Evolutionary conservation across 768 basidiomycete genomes (phyloP), one percentile per base, ranked within the genome.

Genomic region (Filobasidium wieringae): DNA sequence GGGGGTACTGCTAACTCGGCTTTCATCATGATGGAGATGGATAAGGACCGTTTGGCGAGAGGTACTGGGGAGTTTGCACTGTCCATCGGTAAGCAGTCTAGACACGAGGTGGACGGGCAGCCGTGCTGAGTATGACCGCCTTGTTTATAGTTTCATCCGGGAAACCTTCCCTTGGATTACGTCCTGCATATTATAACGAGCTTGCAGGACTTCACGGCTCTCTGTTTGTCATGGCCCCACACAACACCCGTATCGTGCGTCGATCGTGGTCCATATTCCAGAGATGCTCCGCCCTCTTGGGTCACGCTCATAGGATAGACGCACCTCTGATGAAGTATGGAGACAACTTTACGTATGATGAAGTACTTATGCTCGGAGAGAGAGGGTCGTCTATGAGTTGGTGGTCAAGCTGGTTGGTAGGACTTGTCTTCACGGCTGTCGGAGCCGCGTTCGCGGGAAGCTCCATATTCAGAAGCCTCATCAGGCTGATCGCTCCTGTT

Each of bases 321-420:
- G 37, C 22, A 24, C 50, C 54, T 32, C 49, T 60, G 12, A 37
- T 53, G n/a, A 14, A 71, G 14, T 91, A 92, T 66, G 91, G 87
- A 5, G 76, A 81, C 0, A 66, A 79, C 2, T 89, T 95, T 77
- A 76, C 75, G 43, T 93, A 91, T 69, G 81, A 83, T 51, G 89
- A 92, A 71, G 85, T 85, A 57, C 45, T 68, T 63, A 55, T 56
- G n/a, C 45, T 55, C 24, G 59, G 63, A 12, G 27, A 22, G 12
- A 45, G 59, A 4, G 60, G 51, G 19, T 22, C 56, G n/a, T n/a
- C 58, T 36, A 61, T 62, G 3, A 52, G 51, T 17, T 12, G 64
- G 26, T 30, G 63, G n/a, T 52, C 60, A 43, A 45, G 56, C 0
- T 61, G 31, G 41, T 31, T 66, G 19, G 62, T 63, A 29, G 63